Evolutionary conservation across 2,329 filamentous ascomycete species (phyloP).

Genomic region (Thelonectria olida): DNA sequence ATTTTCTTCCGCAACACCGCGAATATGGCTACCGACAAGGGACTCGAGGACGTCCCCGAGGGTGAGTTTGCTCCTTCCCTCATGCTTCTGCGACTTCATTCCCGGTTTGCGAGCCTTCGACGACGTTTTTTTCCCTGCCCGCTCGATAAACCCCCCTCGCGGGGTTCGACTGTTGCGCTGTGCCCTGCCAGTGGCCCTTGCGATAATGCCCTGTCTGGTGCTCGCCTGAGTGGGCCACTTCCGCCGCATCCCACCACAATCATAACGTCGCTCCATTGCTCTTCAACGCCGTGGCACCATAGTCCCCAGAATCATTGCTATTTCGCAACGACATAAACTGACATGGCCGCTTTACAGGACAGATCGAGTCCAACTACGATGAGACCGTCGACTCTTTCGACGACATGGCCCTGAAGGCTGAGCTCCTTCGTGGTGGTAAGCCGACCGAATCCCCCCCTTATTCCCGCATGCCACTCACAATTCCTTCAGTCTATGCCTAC

Average conservation of each 20-base stretch:
- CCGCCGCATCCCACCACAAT: slow-evolving; percentile 17
- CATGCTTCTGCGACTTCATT: slow-evolving; percentile 8
- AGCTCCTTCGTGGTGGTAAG: slow-evolving; percentile 92
- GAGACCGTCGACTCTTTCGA: slow-evolving; percentile 99
- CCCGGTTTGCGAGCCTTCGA: slow-evolving; percentile 14
- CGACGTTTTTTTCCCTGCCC: slow-evolving; percentile 21
- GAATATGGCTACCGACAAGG: slow-evolving; percentile 99
- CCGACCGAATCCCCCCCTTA: slow-evolving; percentile 34
- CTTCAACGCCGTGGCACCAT: slow-evolving; percentile 3
- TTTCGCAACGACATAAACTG: slow-evolving; percentile 27
- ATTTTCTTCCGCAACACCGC: slow-evolving; percentile 67
- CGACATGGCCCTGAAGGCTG: slow-evolving; percentile 94
- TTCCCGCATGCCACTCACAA: slow-evolving; percentile 40
- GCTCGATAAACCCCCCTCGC: slow-evolving; percentile 19
- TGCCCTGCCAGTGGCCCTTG: slow-evolving; percentile 20
- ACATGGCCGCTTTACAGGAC: slow-evolving; percentile 66
- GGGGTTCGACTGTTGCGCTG: slow-evolving; percentile 20
- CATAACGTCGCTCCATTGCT: slow-evolving; percentile 22
- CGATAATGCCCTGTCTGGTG: slow-evolving; percentile 19
- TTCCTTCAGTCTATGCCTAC: slow-evolving; percentile 84
- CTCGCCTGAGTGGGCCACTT: slow-evolving; percentile 24
- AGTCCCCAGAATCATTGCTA: not conserved
- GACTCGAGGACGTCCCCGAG: slow-evolving; percentile 97
- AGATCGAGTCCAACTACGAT: slow-evolving; percentile 99
- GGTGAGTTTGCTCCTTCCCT: slow-evolving; percentile 66